A percentile compares a stretch with the other conserved stretches of the same genome.
These are phyloP conservation scores for Hanseniaspora osmophila DNA, from an alignment of 805 yeast genomes.

Conservation along the genomic window DNA sequence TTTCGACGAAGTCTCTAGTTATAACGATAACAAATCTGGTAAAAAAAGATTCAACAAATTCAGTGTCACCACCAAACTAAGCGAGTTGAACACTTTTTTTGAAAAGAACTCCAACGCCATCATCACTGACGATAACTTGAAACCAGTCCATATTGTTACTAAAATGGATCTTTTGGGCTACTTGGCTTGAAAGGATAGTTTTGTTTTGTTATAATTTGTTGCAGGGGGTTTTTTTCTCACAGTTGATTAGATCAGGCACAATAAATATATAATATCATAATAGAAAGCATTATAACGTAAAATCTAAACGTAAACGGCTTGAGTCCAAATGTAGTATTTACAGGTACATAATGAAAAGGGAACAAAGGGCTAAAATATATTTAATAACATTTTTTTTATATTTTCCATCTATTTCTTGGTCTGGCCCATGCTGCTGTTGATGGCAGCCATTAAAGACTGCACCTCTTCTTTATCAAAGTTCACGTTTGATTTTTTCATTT, in stretches of 20 bases:
- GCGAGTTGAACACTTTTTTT: slow-evolving; percentile 61
- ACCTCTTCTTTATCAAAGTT: slow-evolving; percentile 17
- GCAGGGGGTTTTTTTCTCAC: too few relatives aligned
- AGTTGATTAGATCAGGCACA: too few relatives aligned
- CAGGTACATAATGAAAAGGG: too few relatives aligned
- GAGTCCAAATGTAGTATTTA: too few relatives aligned
- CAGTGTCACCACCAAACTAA: slow-evolving; percentile 48
- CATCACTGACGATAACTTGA: slow-evolving; percentile 55
- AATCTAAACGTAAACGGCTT: too few relatives aligned
- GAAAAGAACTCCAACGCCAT: slow-evolving; percentile 77
- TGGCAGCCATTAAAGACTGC: slow-evolving; percentile 10
- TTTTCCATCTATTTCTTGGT: background rate
- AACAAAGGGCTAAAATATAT: too few relatives aligned
- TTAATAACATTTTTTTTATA: too few relatives aligned
- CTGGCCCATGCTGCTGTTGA: background rate
- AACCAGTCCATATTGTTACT: slow-evolving; percentile 74
- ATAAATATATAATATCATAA: background rate
- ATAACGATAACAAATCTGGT: slow-evolving; percentile 45
- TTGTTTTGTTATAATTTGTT: too few relatives aligned
- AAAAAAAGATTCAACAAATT: slow-evolving; percentile 56
- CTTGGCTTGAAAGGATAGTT: slow-evolving; percentile 14
- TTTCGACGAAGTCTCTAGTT: slow-evolving; percentile 42
- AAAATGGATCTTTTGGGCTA: slow-evolving; percentile 67
- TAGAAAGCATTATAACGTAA: background rate
- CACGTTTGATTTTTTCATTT: slow-evolving; percentile 17